Evolutionary conservation across 2,329 filamentous ascomycete genomes (phyloP), one percentile per base, ranked within the genome.

Genomic region (Colletotrichum sp.): DNA sequence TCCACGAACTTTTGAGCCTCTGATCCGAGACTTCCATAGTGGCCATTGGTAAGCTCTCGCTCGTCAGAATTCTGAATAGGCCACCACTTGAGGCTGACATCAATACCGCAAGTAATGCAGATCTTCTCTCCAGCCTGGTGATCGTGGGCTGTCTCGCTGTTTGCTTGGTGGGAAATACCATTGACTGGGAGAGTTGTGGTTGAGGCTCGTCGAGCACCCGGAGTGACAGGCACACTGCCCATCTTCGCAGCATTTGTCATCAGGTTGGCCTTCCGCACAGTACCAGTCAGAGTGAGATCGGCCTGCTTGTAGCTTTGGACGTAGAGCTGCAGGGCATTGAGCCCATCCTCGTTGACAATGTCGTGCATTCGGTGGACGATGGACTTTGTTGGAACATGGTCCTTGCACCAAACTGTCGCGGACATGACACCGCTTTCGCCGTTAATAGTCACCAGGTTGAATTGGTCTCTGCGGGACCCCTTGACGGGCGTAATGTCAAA

Each of bases 401-500:
- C 94, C 82, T 96, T 96, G 88, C 97, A 99, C 94, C 95, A 98
- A 9, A 99, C 90, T 8, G 91, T 93, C 3, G 97, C 94, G n/a
- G 92, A 92, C 89, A 98, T 94, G n/a, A 90, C 91, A 16, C 97
- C 97, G 36, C 90, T 93, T 82, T 98, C 96, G 18, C 92, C 92
- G 59, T 95, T 95, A 44, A 99, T 89, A 59, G 92, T 95, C 55
- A 98, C 94, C 62, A 95, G 95, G 77, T 91, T 94, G 80, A 94
- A 90, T 76, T 95, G 93, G 79, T 98, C 96, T 78, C 95, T 92
- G 39, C 96, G 92, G 21, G 95, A 98, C 68, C 94, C 94, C 85
- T 99, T 99, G 76, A 98, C 94, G 0, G 96, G 95, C 1, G 92
- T 93, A 72, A 99, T 92, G 79, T 99, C 96, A 80, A 99, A 98